Percentiles rank a stretch among this genome's conserved stretches.
Evolutionary conservation across 768 basidiomycete genomes (phyloP).

Genomic region (Obba rivulosa): DNA sequence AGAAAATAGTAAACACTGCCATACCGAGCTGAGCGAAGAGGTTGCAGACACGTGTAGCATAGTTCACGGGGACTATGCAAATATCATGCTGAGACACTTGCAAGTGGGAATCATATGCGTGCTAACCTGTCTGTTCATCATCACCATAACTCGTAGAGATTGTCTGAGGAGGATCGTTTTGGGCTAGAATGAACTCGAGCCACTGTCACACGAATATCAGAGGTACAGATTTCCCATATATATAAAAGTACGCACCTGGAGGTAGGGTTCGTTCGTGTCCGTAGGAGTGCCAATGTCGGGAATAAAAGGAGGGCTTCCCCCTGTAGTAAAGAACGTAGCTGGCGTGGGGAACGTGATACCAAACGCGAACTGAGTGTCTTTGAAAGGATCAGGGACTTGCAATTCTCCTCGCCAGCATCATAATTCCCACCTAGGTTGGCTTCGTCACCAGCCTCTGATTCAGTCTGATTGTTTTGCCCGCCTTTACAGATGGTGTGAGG

Average conservation of each 20-base stretch:
- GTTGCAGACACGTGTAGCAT: conserved; percentile 52
- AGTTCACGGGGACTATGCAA: conserved; percentile 46
- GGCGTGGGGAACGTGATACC: conserved; percentile 61
- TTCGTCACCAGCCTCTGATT: conserved; percentile 51
- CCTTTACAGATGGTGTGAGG: conserved; percentile 30
- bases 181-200: conserved; percentile 52
- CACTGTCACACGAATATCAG: conserved; percentile 34
- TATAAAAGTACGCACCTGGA: conserved; percentile 26
- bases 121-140: conserved; percentile 60
- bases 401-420: not conserved
- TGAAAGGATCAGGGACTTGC: not conserved
- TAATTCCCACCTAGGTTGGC: conserved; percentile 42
- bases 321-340: conserved; percentile 56
- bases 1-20: no score
- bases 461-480: conserved; percentile 54
- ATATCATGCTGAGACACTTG: not conserved
- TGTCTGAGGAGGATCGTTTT: conserved; percentile 44
- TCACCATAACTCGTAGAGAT: conserved; percentile 75
- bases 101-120: conserved; percentile 21
- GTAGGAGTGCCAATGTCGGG: conserved; percentile 37
- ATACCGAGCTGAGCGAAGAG: conserved; percentile 61
- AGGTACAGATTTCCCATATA: not conserved
- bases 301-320: conserved; percentile 53
- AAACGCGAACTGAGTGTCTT: conserved; percentile 61
- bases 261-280: conserved; percentile 47